Base-by-base conservation (phyloP, 441 rosid genomes). In the Capsella rubella region DNA sequence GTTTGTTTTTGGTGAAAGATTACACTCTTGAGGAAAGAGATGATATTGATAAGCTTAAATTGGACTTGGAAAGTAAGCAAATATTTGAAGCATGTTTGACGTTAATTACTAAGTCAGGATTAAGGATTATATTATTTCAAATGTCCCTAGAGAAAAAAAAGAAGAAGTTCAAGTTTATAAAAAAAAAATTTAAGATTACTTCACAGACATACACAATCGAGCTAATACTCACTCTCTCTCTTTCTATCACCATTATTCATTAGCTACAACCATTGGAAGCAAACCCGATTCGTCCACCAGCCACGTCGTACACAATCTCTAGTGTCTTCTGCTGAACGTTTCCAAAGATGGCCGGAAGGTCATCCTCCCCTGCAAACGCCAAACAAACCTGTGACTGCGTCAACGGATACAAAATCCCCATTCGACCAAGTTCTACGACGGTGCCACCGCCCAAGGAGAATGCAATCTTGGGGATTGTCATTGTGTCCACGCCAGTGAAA, bases 311-410 rank as follows among this genome's bases (percentile, higher is more conserved):
- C 0, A 87, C 86, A 27, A 90, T 91, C 68, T 89, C 84, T 2
- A 84, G 12, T 5, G 84, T 87, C 71, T 62, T 51, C 40, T 92
- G 97, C 83, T 92, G 98, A 47, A 77, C 79, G 58, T 87, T 90
- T 42, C 98, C 98, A 4, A 86, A 78, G 8, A 92, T 92, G 1
- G 76, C 77, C 4, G 31, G 59, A 11, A 79, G 73, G 0, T 43
- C 11, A 13, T 75, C 83, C 54, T 86, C 90, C 8, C 62, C 82
- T 2, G 95, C 96, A 37, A 92, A 87, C 5, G 90, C 96, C 53
- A 92, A 67, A 58, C 98, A 92, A 25, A 87, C 84, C 25, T 85
- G 89, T 11, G 85, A 57, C 12, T 0, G 0, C 0, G 18, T 42
- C 5, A 1, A 39, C 3, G 12, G 49, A 5, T 68, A 66, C 15